Percentiles rank a stretch among this genome's conserved stretches.
These are phyloP conservation scores for Colletotrichum caudatum DNA, from an alignment of 2,329 filamentous ascomycete species.

Conservation along the genomic window DNA sequence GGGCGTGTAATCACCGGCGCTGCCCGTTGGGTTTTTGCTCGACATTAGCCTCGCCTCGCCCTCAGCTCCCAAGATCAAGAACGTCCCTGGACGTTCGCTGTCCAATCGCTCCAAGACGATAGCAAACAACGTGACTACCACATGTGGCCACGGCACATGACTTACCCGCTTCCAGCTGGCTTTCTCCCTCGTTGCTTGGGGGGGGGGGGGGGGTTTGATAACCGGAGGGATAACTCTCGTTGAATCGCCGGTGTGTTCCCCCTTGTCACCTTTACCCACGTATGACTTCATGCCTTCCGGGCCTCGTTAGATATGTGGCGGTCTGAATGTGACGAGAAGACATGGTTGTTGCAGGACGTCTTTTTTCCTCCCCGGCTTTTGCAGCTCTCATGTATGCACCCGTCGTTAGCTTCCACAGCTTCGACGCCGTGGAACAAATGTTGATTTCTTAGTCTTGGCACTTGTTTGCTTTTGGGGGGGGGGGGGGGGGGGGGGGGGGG, in stretches of 20 bases:
- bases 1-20: conserved; percentile 24
- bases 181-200: conserved; percentile 22
- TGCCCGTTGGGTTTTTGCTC: conserved; percentile 25
- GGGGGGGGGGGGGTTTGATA: conserved; percentile 18
- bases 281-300: conserved; percentile 38
- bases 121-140: conserved; percentile 33
- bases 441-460: conserved; percentile 28
- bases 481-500: neutral
- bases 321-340: conserved; percentile 40
- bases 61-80: conserved; percentile 40
- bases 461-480: conserved; percentile 28
- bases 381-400: conserved; percentile 36
- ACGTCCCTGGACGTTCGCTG: conserved; percentile 27
- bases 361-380: conserved; percentile 19
- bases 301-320: conserved; percentile 32
- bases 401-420: conserved; percentile 34
- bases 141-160: conserved; percentile 36
- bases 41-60: conserved; percentile 37
- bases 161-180: conserved; percentile 30
- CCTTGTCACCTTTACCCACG: conserved; percentile 18
- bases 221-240: conserved; percentile 12
- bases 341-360: conserved; percentile 40
- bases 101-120: conserved; percentile 36
- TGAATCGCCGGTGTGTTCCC: neutral
- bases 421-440: conserved; percentile 32